phyloP scores from a whole-genome alignment of 2,329 filamentous ascomycete genomes.

The Curvularia eragrostidis region DNA sequence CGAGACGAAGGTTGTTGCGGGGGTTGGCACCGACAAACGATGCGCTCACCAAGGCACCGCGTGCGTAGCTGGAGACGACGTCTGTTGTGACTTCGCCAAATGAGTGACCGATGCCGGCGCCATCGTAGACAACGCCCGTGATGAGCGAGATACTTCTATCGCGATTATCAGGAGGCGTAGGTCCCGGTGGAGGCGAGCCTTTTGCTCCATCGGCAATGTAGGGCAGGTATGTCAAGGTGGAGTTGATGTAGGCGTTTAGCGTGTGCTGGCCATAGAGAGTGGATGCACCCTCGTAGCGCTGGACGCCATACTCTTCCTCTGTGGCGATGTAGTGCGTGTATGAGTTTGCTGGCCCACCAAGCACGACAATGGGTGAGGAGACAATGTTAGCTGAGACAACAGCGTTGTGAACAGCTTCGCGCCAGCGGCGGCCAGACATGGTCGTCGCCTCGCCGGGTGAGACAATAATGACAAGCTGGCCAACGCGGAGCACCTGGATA shows the following conservation, averaged over 20 bases:
- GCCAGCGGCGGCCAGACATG: conserved; percentile 91
- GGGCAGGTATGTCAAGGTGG: conserved; percentile 74
- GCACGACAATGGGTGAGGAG: conserved; percentile 67
- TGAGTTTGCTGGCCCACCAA: conserved; percentile 88
- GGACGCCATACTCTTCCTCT: conserved; percentile 79
- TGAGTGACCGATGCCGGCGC: conserved; percentile 65
- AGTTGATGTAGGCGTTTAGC: conserved; percentile 84
- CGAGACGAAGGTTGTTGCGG: conserved; percentile 82
- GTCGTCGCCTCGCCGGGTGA: conserved; percentile 88
- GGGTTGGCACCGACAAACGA: conserved; percentile 89
- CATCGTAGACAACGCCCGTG: conserved; percentile 77
- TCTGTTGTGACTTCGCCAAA: conserved; percentile 72
- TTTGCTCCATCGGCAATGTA: conserved; percentile 61
- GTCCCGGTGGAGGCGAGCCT: conserved; percentile 57
- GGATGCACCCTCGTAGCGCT: conserved; percentile 94
- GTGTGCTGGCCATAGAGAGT: conserved; percentile 87
- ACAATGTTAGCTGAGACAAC: conserved; percentile 32
- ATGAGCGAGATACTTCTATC: conserved; percentile 81
- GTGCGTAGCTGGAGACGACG: conserved; percentile 62
- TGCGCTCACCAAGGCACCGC: conserved; percentile 68
- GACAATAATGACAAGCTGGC: conserved; percentile 83
- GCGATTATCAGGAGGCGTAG: conserved; percentile 78
- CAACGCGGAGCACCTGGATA: conserved; percentile 82
- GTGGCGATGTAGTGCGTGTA: conserved; percentile 86
- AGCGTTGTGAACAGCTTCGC: conserved; percentile 51